phyloP scores from a whole-genome alignment of 352 stramenopile species.

The Globisporangium iwayamae region DNA sequence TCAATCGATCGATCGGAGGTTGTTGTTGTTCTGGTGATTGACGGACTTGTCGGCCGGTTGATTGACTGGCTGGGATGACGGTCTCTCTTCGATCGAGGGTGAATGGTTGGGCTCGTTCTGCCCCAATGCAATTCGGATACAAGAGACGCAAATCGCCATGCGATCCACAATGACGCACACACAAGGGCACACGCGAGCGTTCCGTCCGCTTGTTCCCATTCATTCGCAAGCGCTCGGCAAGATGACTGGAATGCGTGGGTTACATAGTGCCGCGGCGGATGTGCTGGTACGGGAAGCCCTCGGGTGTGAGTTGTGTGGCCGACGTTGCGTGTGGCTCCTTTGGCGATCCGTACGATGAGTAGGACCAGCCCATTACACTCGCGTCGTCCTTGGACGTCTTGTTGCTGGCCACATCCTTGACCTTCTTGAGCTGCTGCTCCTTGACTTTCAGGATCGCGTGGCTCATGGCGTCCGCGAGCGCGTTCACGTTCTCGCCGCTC shows the following conservation, averaged over 20 bases:
- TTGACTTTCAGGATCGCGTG: conserved; percentile 45
- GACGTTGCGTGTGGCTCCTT: conserved; percentile 18
- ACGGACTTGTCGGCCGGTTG: neutral
- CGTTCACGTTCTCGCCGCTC: conserved; percentile 57
- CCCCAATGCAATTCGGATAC: neutral
- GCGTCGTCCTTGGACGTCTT: conserved; percentile 66
- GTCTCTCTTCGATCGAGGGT: neutral
- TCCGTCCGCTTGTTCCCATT: neutral
- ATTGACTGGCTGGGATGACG: neutral
- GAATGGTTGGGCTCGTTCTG: neutral
- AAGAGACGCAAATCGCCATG: neutral
- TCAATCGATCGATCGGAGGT: neutral
- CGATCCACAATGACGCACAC: neutral
- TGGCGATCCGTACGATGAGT: conserved; percentile 22
- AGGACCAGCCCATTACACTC: conserved; percentile 38
- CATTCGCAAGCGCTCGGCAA: neutral
- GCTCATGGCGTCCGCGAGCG: conserved; percentile 51
- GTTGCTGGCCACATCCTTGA: conserved; percentile 24
- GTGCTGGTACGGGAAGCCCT: conserved; percentile 62
- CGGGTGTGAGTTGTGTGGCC: conserved; percentile 36
- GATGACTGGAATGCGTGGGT: conserved; percentile 10
- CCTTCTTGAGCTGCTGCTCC: conserved; percentile 54
- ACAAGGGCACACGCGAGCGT: neutral
- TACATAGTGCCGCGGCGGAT: conserved; percentile 77
- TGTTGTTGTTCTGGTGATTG: neutral